Evolutionary conservation across 169 alveolate genomes (phyloP).

Genomic region (Cytauxzoon felis): DNA sequence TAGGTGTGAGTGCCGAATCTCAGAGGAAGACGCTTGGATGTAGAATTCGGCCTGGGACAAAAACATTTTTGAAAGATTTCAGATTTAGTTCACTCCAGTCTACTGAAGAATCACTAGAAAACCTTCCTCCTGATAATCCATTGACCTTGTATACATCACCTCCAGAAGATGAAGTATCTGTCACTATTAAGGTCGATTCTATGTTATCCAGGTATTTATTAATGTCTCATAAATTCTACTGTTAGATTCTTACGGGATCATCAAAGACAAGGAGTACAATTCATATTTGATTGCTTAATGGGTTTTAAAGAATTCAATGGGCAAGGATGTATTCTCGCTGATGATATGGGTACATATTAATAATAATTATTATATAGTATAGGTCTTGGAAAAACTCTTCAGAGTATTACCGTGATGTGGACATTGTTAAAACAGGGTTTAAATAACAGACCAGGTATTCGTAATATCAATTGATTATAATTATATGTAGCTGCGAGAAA

Average conservation of each 20-base stretch:
- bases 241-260: constrained; percentile 74
- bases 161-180: constrained; percentile 56
- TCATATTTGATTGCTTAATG: constrained; percentile 87
- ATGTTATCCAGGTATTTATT: constrained; percentile 64
- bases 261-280: constrained; percentile 86
- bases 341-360: constrained; percentile 82
- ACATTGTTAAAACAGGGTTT: constrained; percentile 83
- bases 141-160: constrained; percentile 72
- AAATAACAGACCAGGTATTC: constrained; percentile 77
- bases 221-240: background rate
- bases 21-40: constrained; percentile 75
- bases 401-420: constrained; percentile 84
- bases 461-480: too few relatives aligned
- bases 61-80: constrained; percentile 31
- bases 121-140: constrained; percentile 58
- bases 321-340: constrained; percentile 88
- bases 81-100: constrained; percentile 33
- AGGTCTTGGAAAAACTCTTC: constrained; percentile 87
- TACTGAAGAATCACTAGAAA: constrained; percentile 11
- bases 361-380: background rate
- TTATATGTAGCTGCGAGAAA: constrained; percentile 75
- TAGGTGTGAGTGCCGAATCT: constrained; percentile 71
- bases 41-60: constrained; percentile 46
- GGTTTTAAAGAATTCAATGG: constrained; percentile 84
- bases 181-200: constrained; percentile 71